phyloP scores from a whole-genome alignment of 148 eudicot species.

The Linanthus parryae region DNA sequence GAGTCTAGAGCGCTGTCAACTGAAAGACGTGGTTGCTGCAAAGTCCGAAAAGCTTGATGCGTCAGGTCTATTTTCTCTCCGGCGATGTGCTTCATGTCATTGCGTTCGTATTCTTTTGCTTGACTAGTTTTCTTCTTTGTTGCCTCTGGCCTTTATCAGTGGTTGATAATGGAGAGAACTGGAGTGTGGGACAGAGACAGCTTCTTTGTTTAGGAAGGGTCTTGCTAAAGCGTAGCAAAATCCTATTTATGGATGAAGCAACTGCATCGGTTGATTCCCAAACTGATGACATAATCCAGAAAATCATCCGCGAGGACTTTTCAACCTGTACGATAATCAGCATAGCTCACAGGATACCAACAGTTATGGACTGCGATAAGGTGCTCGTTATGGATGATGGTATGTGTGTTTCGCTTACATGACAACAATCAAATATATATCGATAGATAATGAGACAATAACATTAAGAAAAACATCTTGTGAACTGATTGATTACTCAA shows the following conservation, averaged over 20 bases:
- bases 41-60: constrained; percentile 36
- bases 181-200: constrained; percentile 46
- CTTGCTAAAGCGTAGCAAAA: constrained; percentile 29
- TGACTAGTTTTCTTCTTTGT: not conserved
- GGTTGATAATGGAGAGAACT: constrained; percentile 39
- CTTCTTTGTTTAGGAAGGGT: constrained; percentile 44
- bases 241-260: constrained; percentile 48
- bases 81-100: too few species aligned
- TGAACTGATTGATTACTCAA: too few species aligned
- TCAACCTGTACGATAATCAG: constrained; percentile 34
- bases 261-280: constrained; percentile 52
- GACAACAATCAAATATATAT: too few species aligned
- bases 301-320: constrained; percentile 37
- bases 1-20: constrained; percentile 44
- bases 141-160: constrained; percentile 15
- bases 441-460: too few species aligned
- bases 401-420: too few species aligned
- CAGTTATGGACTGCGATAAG: constrained; percentile 41
- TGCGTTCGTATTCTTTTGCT: too few species aligned
- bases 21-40: constrained; percentile 36
- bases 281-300: constrained; percentile 33
- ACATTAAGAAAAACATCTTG: too few species aligned
- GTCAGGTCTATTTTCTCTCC: constrained; percentile 14
- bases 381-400: constrained; percentile 43
- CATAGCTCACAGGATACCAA: constrained; percentile 46